A percentile compares a stretch with the other conserved stretches of the same genome.
Conservation (phyloP, 768 basidiomycete genomes). For the Termitomyces heimii region DNA sequence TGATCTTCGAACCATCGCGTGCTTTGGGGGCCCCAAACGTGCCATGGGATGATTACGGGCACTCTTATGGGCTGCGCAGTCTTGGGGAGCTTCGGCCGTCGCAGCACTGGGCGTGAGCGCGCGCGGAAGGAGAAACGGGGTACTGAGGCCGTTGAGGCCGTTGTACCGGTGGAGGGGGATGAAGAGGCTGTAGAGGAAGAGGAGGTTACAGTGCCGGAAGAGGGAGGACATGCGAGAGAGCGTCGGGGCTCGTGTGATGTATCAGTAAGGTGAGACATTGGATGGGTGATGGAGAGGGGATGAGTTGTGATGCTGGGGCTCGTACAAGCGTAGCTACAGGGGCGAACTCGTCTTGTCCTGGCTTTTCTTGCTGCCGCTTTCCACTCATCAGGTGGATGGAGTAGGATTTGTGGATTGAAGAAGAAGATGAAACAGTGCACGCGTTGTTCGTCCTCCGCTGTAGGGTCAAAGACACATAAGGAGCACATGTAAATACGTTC, state of each 20-base stretch:
- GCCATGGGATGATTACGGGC: slow-evolving; percentile 27
- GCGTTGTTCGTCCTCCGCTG: slow-evolving; percentile 27
- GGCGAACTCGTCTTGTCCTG: neutral
- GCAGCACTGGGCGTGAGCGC: neutral
- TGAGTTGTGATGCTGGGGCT: neutral
- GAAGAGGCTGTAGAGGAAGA: neutral
- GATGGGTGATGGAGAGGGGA: neutral
- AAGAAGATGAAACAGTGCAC: slow-evolving; percentile 47
- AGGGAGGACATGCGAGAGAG: neutral
- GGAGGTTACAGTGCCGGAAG: neutral
- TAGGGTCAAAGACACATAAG: slow-evolving; percentile 39
- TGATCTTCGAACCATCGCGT: slow-evolving; percentile 51
- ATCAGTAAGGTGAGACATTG: neutral
- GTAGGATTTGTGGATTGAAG: slow-evolving; percentile 36
- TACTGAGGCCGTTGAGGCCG: neutral
- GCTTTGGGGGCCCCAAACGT: slow-evolving; percentile 43
- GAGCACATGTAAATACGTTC: slow-evolving; percentile 47
- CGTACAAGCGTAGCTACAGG: too few species aligned
- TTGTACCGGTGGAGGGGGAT: neutral
- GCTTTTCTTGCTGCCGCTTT: slow-evolving; percentile 2
- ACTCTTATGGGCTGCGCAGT: neutral
- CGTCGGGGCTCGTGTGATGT: neutral
- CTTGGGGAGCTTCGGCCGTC: neutral
- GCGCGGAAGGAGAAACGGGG: neutral
- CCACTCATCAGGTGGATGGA: slow-evolving; percentile 17